Evolutionary conservation across 2,329 filamentous ascomycete species (phyloP), one percentile per base, ranked within the genome.

Genomic region (Thielaviopsis musarum): DNA sequence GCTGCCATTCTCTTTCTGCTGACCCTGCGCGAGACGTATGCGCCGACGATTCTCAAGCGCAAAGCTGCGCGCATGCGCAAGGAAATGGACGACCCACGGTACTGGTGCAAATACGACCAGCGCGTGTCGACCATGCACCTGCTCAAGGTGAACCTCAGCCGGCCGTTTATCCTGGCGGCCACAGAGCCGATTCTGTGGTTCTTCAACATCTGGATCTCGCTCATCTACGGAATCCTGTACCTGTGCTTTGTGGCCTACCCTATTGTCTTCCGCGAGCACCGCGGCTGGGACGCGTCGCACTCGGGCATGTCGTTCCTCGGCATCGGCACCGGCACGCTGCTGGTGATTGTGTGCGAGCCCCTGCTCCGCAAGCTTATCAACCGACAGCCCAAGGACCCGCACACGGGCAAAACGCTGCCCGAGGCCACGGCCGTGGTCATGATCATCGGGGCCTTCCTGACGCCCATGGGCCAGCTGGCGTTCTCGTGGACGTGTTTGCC

Each of bases 191-290:
- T 96, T 59, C 65, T 84, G 52, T 83, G 81, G 80, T 84, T 83
- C 64, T 80, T 91, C 66, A 81, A 81, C 61, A 66, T 79, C 17
- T 82, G 87, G 84, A 86, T 91, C 68, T 91, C 87, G 0, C 74
- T 95, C 48, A 81, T 95, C 41, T 95, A 95, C 69, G 87, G 83
- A 19, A 89, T 95, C 49, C 75, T 96, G 1, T 93, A 93, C 67
- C 81, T 95, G 34, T 94, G 88, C 71, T 95, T 95, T 72, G 85
- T 94, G 17, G 88, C 88, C 13, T 94, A 94, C 69, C 90, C 90
- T 0, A 85, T 94, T 61, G 85, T 95, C 61, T 95, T 93, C 70
- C 75, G 77, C 12, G 75, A 85, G 49, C 68, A 79, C 61, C 85
- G 91, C 19, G 88, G 88, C 62, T 96, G 90, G 91, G 77, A 77